phyloP scores from a whole-genome alignment of 805 yeast genomes.

The Ogataea siamensis region DNA sequence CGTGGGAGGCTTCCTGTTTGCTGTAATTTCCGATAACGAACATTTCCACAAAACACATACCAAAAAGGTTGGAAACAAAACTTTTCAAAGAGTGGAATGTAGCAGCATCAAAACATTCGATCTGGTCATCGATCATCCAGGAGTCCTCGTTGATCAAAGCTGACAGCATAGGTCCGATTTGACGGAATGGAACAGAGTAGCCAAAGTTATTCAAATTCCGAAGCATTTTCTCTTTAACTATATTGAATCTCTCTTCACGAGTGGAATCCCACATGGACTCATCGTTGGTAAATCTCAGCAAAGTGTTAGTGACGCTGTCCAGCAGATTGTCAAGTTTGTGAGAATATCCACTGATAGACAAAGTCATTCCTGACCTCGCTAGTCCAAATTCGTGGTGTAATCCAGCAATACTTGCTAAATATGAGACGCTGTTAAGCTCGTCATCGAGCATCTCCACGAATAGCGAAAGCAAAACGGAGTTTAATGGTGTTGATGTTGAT shows the following conservation, averaged over 20 bases:
- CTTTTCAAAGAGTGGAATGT: slow-evolving; percentile 38
- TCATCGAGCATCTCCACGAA: slow-evolving; percentile 74
- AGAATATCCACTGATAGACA: slow-evolving; percentile 75
- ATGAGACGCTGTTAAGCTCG: slow-evolving; percentile 68
- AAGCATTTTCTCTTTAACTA: slow-evolving; percentile 59
- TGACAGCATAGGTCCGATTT: slow-evolving; percentile 61
- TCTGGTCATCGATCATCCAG: slow-evolving; percentile 63
- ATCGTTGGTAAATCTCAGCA: slow-evolving; percentile 43
- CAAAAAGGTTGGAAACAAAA: slow-evolving; percentile 52
- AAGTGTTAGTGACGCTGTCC: slow-evolving; percentile 53
- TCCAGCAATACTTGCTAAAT: slow-evolving; percentile 84
- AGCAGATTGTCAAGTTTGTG: slow-evolving; percentile 71
- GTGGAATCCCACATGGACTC: slow-evolving; percentile 32
- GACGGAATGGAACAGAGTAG: slow-evolving; percentile 73
- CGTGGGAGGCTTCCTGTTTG: slow-evolving; percentile 49
- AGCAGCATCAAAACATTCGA: slow-evolving; percentile 47
- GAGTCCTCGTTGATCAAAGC: slow-evolving; percentile 69
- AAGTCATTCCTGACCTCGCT: slow-evolving; percentile 67
- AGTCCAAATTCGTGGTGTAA: slow-evolving; percentile 54
- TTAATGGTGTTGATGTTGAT: slow-evolving; percentile 55
- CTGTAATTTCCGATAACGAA: slow-evolving; percentile 73
- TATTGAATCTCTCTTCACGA: slow-evolving; percentile 57
- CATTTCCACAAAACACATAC: slow-evolving; percentile 66
- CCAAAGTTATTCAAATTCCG: slow-evolving; percentile 69
- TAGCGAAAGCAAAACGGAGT: slow-evolving; percentile 56